phyloP scores from a whole-genome alignment of 2,329 filamentous ascomycete genomes.

The Neofusicoccum ribis region DNA sequence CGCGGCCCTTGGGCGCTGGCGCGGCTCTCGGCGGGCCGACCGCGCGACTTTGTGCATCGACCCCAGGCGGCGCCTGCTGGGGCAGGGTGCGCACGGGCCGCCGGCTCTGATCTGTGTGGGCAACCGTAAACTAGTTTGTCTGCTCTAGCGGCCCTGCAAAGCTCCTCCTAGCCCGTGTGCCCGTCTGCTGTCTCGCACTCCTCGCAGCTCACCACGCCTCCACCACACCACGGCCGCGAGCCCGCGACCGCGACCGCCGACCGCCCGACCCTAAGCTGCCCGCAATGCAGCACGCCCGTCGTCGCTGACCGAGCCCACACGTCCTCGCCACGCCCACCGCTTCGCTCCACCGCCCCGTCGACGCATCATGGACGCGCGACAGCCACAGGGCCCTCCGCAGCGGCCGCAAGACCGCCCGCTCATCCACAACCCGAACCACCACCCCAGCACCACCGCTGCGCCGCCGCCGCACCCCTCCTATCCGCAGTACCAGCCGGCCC shows the following conservation, averaged over 20 bases:
- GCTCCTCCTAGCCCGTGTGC: neutral
- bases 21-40: neutral
- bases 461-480: conserved; percentile 27
- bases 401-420: conserved; percentile 43
- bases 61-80: neutral
- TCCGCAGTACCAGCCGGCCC: conserved; percentile 35
- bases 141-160: conserved; percentile 15
- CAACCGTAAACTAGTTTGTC: neutral
- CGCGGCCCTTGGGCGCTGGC: neutral
- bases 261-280: neutral
- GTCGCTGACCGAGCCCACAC: neutral
- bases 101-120: neutral
- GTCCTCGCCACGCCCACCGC: neutral
- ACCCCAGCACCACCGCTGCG: conserved; percentile 41
- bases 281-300: conserved; percentile 7
- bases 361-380: conserved; percentile 37
- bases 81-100: neutral
- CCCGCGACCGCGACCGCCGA: conserved; percentile 9
- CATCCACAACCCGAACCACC: conserved; percentile 61
- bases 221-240: neutral
- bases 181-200: neutral
- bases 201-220: neutral
- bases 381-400: conserved; percentile 38
- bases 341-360: conserved; percentile 5
- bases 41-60: neutral